These are phyloP conservation scores for Saitozyma sp. DNA, from an alignment of 768 basidiomycete genomes.

Conservation along the genomic window DNA sequence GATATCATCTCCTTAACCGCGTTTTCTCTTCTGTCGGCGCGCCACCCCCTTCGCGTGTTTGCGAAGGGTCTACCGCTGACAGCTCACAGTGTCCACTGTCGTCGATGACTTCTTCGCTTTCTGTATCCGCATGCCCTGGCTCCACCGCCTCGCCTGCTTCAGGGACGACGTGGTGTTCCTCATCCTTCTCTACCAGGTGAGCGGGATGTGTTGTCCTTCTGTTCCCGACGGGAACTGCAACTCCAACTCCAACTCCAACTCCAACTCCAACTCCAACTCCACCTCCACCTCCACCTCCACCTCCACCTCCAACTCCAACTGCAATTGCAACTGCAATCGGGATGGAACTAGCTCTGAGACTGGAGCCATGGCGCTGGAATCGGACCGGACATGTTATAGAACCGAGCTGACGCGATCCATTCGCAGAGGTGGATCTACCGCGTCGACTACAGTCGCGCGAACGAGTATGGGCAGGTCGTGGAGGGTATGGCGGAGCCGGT, in stretches of 20 bases:
- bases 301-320: too few species aligned
- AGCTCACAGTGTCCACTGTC: slow-evolving; percentile 46
- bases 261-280: too few species aligned
- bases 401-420: slow-evolving; percentile 18
- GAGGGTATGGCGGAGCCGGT: slow-evolving; percentile 49
- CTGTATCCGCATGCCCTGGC: slow-evolving; percentile 93
- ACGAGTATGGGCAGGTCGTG: slow-evolving; percentile 88
- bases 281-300: too few species aligned
- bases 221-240: too few species aligned
- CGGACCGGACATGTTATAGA: too few species aligned
- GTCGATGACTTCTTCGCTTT: slow-evolving; percentile 88
- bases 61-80: background rate
- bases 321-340: too few species aligned
- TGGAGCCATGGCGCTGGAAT: too few species aligned
- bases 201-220: slow-evolving; percentile 7
- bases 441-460: slow-evolving; percentile 87
- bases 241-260: too few species aligned
- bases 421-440: slow-evolving; percentile 93
- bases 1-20: background rate
- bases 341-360: too few species aligned
- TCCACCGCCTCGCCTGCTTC: slow-evolving; percentile 66
- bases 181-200: slow-evolving; percentile 85
- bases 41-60: background rate
- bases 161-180: slow-evolving; percentile 70
- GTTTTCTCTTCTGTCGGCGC: background rate